These are phyloP conservation scores for Penicillium sclerotigenum DNA, from an alignment of 2,329 filamentous ascomycete genomes.

Conservation along the genomic window DNA sequence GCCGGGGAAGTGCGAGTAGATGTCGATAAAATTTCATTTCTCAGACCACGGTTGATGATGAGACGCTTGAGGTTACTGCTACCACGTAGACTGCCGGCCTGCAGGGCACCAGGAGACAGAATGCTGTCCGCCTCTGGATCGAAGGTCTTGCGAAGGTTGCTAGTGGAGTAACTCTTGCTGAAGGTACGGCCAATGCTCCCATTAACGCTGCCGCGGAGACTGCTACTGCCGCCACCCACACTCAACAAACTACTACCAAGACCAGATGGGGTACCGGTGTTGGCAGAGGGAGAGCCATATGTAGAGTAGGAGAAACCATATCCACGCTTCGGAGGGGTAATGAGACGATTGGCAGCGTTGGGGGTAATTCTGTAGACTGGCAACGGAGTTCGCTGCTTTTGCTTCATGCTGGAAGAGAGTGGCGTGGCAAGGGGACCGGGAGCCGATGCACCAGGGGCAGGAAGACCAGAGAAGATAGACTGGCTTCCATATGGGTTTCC, in stretches of 20 bases:
- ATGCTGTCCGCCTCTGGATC: conserved; percentile 77
- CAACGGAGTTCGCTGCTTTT: conserved; percentile 73
- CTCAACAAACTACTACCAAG: conserved; percentile 60
- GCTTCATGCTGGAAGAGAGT: conserved; percentile 70
- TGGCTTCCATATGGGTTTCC: conserved; percentile 87
- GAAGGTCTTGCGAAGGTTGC: conserved; percentile 77
- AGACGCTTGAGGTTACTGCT: conserved; percentile 79
- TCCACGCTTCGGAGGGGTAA: conserved; percentile 79
- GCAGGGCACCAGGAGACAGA: conserved; percentile 79
- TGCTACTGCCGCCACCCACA: conserved; percentile 34
- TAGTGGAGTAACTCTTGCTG: conserved; percentile 84
- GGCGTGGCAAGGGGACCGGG: conserved; percentile 91
- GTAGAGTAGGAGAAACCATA: conserved; percentile 93
- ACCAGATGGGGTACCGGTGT: conserved; percentile 65
- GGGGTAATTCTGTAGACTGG: conserved; percentile 87
- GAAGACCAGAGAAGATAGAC: conserved; percentile 75
- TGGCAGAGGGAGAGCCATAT: conserved; percentile 76
- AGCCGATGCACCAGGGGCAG: conserved; percentile 61
- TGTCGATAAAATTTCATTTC: conserved; percentile 59
- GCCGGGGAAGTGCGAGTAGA: conserved; percentile 29
- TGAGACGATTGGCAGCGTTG: conserved; percentile 71
- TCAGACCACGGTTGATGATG: conserved; percentile 83
- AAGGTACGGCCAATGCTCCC: conserved; percentile 67
- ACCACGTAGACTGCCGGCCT: conserved; percentile 62
- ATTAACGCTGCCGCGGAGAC: conserved; percentile 37